Conservation (phyloP, 2,329 filamentous ascomycete genomes). For the Alternaria gansuensis region DNA sequence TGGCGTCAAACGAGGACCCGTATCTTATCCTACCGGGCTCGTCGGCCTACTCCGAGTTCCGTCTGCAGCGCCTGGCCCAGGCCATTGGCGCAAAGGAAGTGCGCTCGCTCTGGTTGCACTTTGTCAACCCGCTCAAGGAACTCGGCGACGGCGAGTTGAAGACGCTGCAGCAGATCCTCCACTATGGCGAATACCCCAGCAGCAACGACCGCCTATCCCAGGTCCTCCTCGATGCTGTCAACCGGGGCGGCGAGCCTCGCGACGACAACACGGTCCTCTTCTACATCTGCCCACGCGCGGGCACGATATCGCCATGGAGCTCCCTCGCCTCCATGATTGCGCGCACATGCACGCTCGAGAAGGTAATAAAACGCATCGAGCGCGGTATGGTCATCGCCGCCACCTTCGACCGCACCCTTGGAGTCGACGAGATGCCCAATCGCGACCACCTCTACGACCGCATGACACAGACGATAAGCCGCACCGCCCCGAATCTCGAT, state of each 20-base stretch:
- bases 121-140: conserved; percentile 56
- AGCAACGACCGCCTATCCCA: conserved; percentile 56
- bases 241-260: conserved; percentile 60
- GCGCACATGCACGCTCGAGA: conserved; percentile 83
- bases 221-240: conserved; percentile 57
- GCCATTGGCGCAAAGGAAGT: conserved; percentile 59
- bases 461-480: conserved; percentile 88
- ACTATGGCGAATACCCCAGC: conserved; percentile 65
- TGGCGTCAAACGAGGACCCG: conserved; percentile 46
- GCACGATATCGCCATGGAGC: conserved; percentile 93
- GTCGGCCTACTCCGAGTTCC: conserved; percentile 64
- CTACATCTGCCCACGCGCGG: conserved; percentile 80
- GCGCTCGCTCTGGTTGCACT: conserved; percentile 62
- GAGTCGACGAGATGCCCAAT: conserved; percentile 64
- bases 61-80: conserved; percentile 56
- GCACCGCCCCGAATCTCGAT: conserved; percentile 72
- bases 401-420: conserved; percentile 63
- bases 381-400: conserved; percentile 81
- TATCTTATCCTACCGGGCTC: conserved; percentile 61
- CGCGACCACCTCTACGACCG: conserved; percentile 84
- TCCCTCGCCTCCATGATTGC: conserved; percentile 95
- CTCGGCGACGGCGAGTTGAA: conserved; percentile 58
- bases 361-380: conserved; percentile 80
- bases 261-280: conserved; percentile 66
- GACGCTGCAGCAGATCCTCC: conserved; percentile 67